Conservation (phyloP, 2,329 filamentous ascomycete genomes). For the Fusarium musae region DNA sequence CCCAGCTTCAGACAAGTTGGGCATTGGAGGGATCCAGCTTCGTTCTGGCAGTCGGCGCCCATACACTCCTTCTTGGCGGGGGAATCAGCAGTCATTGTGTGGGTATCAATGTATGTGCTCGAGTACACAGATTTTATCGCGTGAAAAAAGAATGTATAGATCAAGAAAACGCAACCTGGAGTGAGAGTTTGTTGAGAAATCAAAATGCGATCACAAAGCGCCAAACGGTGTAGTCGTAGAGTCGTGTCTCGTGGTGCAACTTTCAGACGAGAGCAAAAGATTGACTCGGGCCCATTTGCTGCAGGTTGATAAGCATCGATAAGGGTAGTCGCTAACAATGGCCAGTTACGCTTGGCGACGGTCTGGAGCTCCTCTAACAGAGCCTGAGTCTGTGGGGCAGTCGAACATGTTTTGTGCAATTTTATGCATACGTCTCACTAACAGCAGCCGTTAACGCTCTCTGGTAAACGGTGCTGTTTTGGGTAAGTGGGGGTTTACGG, state of each 20-base stretch:
- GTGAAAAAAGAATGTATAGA: background rate
- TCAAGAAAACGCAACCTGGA: background rate
- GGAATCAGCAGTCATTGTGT: conserved; percentile 61
- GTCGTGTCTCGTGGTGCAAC: conserved; percentile 32
- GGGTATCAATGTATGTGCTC: background rate
- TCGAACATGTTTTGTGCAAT: conserved; percentile 9
- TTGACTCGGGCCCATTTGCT: conserved; percentile 25
- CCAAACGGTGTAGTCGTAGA: conserved; percentile 9
- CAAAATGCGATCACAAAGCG: conserved; percentile 3
- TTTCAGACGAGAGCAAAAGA: conserved; percentile 39
- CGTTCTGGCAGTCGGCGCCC: conserved; percentile 85
- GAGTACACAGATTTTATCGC: background rate
- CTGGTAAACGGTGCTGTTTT: conserved; percentile 13
- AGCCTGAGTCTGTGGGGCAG: background rate
- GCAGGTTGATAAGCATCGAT: conserved; percentile 30
- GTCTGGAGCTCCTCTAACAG: conserved; percentile 7
- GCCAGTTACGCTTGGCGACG: background rate
- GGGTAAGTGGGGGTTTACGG: conserved; percentile 10
- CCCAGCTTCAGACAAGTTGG: conserved; percentile 93
- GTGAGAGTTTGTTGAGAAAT: background rate
- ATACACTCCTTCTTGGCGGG: conserved; percentile 76
- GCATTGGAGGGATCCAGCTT: conserved; percentile 88
- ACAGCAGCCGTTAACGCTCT: background rate
- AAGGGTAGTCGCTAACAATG: conserved; percentile 27
- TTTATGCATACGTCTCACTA: conserved; percentile 7